phyloP scores from a whole-genome alignment of 345 rosid species.

The Boechera divaricarpa region DNA sequence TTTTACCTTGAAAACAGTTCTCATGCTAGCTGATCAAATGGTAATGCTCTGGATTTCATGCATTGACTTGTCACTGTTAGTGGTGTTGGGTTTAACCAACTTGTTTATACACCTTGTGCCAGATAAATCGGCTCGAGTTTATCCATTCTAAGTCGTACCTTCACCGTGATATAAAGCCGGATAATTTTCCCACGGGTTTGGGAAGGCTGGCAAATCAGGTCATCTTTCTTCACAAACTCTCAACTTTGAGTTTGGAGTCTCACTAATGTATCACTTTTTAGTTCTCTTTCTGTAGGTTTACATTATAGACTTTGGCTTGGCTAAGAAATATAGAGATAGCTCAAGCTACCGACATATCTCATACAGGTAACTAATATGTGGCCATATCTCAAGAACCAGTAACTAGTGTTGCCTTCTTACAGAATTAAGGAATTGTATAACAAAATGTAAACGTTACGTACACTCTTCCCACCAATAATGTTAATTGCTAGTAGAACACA shows the following conservation, averaged over 20 bases:
- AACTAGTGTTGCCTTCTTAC: background rate
- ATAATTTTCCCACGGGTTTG: background rate
- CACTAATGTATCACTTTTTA: background rate
- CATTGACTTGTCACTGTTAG: background rate
- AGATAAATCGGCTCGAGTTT: background rate
- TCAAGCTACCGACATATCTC: background rate
- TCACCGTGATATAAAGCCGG: background rate
- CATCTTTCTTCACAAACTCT: background rate
- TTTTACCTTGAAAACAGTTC: background rate
- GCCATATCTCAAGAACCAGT: background rate
- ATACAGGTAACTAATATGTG: background rate
- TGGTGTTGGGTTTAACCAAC: background rate
- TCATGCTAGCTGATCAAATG: background rate
- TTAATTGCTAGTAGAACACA: constrained; percentile 27
- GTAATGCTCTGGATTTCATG: background rate
- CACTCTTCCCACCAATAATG: constrained; percentile 13
- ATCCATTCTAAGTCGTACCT: background rate
- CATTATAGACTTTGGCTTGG: background rate
- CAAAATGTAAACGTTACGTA: constrained; percentile 15
- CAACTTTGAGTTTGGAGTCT: background rate
- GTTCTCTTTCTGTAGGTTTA: background rate
- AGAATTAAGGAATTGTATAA: background rate
- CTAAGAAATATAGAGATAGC: constrained; percentile 2
- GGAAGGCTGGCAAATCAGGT: background rate
- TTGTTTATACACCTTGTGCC: background rate